Conservation (phyloP, 2,329 filamentous ascomycete genomes). For the Diaporthe sp. region DNA sequence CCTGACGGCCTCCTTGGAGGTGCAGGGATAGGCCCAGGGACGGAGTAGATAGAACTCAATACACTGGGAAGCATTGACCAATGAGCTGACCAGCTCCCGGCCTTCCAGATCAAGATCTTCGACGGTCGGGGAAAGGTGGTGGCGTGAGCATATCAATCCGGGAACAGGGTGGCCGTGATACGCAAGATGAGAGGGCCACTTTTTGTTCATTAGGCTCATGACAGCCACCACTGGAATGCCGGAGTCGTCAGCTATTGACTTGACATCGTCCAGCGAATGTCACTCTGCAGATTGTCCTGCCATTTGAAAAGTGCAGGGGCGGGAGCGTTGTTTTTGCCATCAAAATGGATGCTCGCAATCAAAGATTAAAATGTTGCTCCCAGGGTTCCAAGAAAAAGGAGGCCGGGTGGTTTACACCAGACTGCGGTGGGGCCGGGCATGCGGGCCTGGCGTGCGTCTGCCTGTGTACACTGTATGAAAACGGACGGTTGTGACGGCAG, state of each 20-base stretch:
- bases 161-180: slow-evolving; percentile 34
- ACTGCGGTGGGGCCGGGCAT: slow-evolving; percentile 32
- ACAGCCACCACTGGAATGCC: slow-evolving; percentile 35
- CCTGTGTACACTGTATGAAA: slow-evolving; percentile 20
- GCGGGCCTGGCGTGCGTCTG: slow-evolving; percentile 20
- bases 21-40: slow-evolving; percentile 32
- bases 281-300: slow-evolving; percentile 16
- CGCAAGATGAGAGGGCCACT: slow-evolving; percentile 41
- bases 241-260: slow-evolving; percentile 15
- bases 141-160: slow-evolving; percentile 34
- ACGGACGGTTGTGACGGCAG: slow-evolving; percentile 18
- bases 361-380: slow-evolving; percentile 9
- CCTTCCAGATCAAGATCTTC: slow-evolving; percentile 36
- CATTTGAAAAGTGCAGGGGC: slow-evolving; percentile 21
- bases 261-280: slow-evolving; percentile 12
- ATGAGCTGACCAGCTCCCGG: slow-evolving; percentile 24
- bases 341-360: slow-evolving; percentile 27
- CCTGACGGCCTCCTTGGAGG: slow-evolving; percentile 34
- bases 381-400: slow-evolving; percentile 14
- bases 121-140: background rate
- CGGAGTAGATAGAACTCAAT: background rate
- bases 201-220: slow-evolving; percentile 39
- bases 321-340: slow-evolving; percentile 4
- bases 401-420: slow-evolving; percentile 33
- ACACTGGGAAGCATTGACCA: slow-evolving; percentile 35